A percentile compares a stretch with the other conserved stretches of the same genome.
Evolutionary conservation across 371 early-diverging fungal genomes (phyloP).

Genomic region (Apophysomyces trapeziformis): DNA sequence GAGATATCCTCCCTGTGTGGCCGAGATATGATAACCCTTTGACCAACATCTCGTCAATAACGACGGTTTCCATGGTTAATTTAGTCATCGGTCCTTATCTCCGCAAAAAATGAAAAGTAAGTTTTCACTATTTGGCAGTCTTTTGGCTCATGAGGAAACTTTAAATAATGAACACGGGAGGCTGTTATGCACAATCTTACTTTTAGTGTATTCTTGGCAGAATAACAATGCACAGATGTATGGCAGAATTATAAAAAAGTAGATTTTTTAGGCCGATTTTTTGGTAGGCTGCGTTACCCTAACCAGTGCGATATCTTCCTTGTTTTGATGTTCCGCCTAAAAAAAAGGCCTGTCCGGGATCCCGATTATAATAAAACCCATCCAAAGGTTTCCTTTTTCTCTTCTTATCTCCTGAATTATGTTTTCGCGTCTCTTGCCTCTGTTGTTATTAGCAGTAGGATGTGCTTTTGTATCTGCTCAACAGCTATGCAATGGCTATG

Average conservation of each 20-base stretch:
- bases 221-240: not conserved
- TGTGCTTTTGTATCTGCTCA: conserved; percentile 13
- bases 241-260: not conserved
- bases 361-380: not conserved
- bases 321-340: not conserved
- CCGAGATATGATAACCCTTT: too few species aligned
- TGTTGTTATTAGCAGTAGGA: conserved; percentile 3
- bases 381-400: conserved; percentile 1
- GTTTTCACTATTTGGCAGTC: too few species aligned
- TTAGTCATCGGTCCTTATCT: too few species aligned
- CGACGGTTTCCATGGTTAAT: too few species aligned
- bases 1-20: too few species aligned
- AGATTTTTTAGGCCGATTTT: not conserved
- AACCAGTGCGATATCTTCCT: not conserved
- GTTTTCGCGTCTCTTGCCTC: conserved; percentile 2
- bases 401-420: conserved; percentile 5
- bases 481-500: conserved; percentile 67
- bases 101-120: too few species aligned
- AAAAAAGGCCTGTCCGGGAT: not conserved
- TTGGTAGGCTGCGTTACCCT: conserved; percentile 1
- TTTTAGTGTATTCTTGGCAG: not conserved
- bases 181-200: not conserved
- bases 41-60: too few species aligned
- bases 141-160: not conserved
- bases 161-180: not conserved